These are phyloP conservation scores for Cephalotrichum gorgonifer DNA, from an alignment of 2,329 filamentous ascomycete species.

Conservation along the genomic window DNA sequence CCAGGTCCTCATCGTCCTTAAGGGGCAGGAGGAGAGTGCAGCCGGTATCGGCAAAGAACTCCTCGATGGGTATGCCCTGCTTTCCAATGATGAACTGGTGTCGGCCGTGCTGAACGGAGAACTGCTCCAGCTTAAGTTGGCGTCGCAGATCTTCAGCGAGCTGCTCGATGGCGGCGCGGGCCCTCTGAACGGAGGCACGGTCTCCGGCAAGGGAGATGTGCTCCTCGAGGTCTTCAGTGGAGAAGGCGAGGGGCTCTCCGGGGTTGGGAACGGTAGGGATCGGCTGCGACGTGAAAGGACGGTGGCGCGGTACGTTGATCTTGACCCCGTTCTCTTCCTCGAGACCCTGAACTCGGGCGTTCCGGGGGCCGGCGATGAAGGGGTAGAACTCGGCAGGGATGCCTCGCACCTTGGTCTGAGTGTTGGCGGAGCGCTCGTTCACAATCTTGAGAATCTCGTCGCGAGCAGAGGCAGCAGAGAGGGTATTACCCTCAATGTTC, in stretches of 20 bases:
- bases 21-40: slow-evolving; percentile 77
- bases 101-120: slow-evolving; percentile 72
- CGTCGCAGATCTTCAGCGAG: slow-evolving; percentile 65
- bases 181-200: slow-evolving; percentile 68
- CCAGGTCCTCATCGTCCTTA: slow-evolving; percentile 67
- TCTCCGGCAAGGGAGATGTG: slow-evolving; percentile 84
- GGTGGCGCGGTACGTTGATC: slow-evolving; percentile 73
- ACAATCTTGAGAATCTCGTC: slow-evolving; percentile 81
- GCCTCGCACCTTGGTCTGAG: slow-evolving; percentile 70
- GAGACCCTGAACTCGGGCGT: slow-evolving; percentile 55
- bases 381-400: slow-evolving; percentile 91
- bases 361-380: slow-evolving; percentile 78
- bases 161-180: slow-evolving; percentile 70
- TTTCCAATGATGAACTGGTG: slow-evolving; percentile 95
- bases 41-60: slow-evolving; percentile 85
- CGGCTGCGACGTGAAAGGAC: slow-evolving; percentile 43
- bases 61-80: slow-evolving; percentile 65
- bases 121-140: slow-evolving; percentile 66
- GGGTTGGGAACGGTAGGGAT: slow-evolving; percentile 47
- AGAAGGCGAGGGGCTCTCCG: slow-evolving; percentile 60
- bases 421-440: slow-evolving; percentile 71
- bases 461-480: slow-evolving; percentile 74
- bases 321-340: slow-evolving; percentile 71
- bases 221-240: slow-evolving; percentile 54
- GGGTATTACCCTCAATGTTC: slow-evolving; percentile 78